These are phyloP conservation scores for Cajanus cajan DNA, from an alignment of 306 rosid genomes.

Conservation along the genomic window DNA sequence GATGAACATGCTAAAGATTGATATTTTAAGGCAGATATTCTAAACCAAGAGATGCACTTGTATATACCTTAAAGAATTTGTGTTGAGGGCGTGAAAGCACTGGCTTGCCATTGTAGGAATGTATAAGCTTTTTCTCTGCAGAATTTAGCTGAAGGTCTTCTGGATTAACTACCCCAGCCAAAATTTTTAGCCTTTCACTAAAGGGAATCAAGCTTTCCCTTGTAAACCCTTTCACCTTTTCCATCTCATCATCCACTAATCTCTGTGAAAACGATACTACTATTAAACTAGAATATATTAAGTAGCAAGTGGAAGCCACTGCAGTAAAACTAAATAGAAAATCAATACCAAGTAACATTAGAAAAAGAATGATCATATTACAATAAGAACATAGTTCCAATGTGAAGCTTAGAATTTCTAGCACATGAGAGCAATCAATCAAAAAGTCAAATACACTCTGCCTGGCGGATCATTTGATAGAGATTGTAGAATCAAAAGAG, in stretches of 20 bases:
- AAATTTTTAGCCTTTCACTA: conserved; percentile 68
- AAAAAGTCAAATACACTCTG: not conserved
- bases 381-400: not conserved
- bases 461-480: not conserved
- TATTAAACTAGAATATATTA: not conserved
- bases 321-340: not conserved
- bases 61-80: conserved; percentile 56
- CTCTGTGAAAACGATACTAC: conserved; percentile 36
- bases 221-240: conserved; percentile 62
- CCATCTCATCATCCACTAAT: conserved; percentile 61
- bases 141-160: conserved; percentile 62
- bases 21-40: not conserved
- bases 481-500: not conserved
- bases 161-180: conserved; percentile 71
- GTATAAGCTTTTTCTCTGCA: conserved; percentile 56
- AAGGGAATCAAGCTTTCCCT: conserved; percentile 59
- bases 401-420: not conserved
- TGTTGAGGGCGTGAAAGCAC: conserved; percentile 90
- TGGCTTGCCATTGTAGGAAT: conserved; percentile 74
- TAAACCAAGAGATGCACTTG: not conserved
- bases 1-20: not conserved
- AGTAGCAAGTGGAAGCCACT: not conserved
- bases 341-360: not conserved
- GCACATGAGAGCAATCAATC: not conserved
- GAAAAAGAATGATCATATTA: not conserved